phyloP scores from a whole-genome alignment of 176 grass and related monocot genomes.

The Avena atlantica region DNA sequence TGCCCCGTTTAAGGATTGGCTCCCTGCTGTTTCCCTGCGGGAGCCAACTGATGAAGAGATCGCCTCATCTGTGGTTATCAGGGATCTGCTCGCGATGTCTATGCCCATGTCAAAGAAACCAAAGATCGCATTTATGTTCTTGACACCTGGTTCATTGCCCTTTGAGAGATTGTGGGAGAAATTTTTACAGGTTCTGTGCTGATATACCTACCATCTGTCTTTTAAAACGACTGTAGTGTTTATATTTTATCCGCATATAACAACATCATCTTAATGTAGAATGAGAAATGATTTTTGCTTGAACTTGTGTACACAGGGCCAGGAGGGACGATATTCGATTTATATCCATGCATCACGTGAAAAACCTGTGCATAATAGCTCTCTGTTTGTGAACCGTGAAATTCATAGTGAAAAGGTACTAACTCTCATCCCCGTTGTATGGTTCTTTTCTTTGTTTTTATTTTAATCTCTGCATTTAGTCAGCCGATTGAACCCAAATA shows the following conservation, averaged over 20 bases:
- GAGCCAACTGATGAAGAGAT: conserved; percentile 79
- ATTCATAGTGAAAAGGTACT: conserved; percentile 94
- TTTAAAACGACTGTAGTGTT: background rate
- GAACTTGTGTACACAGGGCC: conserved; percentile 62
- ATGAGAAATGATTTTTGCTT: conserved; percentile 33
- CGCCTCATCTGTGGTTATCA: conserved; percentile 63
- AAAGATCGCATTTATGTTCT: conserved; percentile 98
- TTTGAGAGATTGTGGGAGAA: conserved; percentile 95
- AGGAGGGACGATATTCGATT: conserved; percentile 83
- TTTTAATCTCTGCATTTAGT: background rate
- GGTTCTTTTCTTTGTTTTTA: conserved; percentile 35
- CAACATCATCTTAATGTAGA: conserved; percentile 25
- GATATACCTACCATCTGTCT: conserved; percentile 21
- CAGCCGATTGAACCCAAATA: background rate
- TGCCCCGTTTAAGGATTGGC: conserved; percentile 86
- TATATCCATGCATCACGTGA: conserved; percentile 92
- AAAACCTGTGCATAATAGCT: conserved; percentile 78
- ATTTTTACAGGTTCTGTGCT: conserved; percentile 73
- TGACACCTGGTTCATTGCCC: conserved; percentile 87
- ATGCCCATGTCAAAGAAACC: conserved; percentile 61
- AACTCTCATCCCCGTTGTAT: conserved; percentile 28
- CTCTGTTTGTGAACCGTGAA: conserved; percentile 80
- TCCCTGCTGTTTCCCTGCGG: conserved; percentile 61
- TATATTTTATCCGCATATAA: conserved; percentile 17
- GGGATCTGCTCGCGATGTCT: conserved; percentile 73